Evolutionary conservation across 768 basidiomycete species (phyloP).

Genomic region (Holtermanniella nyarrowii): DNA sequence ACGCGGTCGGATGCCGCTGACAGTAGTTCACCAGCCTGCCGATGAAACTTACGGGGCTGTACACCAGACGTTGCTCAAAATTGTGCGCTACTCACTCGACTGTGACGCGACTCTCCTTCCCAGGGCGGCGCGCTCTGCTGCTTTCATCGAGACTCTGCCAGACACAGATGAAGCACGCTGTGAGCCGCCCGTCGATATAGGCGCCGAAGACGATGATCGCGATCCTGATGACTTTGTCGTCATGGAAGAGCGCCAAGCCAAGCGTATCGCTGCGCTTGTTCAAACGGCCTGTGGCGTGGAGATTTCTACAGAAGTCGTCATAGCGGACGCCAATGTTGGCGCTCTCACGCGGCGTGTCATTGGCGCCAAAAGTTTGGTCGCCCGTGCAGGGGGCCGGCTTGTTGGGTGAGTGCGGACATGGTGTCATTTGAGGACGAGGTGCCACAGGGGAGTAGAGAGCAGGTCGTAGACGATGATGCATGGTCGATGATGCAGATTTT

Average conservation of each 20-base stretch:
- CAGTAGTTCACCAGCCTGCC: slow-evolving; percentile 58
- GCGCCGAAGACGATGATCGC: slow-evolving; percentile 17
- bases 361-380: slow-evolving; percentile 36
- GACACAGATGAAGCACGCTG: background rate
- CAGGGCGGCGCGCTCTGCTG: slow-evolving; percentile 41
- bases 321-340: slow-evolving; percentile 89
- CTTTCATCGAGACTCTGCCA: slow-evolving; percentile 12
- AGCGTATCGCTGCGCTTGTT: slow-evolving; percentile 69
- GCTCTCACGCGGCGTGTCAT: slow-evolving; percentile 73
- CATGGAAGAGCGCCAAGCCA: slow-evolving; percentile 83
- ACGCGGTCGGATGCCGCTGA: slow-evolving; percentile 4
- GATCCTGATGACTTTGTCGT: slow-evolving; percentile 91
- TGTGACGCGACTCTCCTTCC: slow-evolving; percentile 75
- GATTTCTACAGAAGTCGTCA: slow-evolving; percentile 75
- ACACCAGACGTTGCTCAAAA: slow-evolving; percentile 56
- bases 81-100: slow-evolving; percentile 80
- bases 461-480: too few relatives aligned
- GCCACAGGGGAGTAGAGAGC: too few relatives aligned
- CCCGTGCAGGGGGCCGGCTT: background rate
- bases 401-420: background rate
- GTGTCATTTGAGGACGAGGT: too few relatives aligned
- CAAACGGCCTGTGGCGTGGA: slow-evolving; percentile 79
- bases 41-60: slow-evolving; percentile 57
- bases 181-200: slow-evolving; percentile 1
- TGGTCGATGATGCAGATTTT: too few relatives aligned